Evolutionary conservation across 2,329 filamentous ascomycete genomes (phyloP), one percentile per base, ranked within the genome.

Genomic region (Thermoascus crustaceus): DNA sequence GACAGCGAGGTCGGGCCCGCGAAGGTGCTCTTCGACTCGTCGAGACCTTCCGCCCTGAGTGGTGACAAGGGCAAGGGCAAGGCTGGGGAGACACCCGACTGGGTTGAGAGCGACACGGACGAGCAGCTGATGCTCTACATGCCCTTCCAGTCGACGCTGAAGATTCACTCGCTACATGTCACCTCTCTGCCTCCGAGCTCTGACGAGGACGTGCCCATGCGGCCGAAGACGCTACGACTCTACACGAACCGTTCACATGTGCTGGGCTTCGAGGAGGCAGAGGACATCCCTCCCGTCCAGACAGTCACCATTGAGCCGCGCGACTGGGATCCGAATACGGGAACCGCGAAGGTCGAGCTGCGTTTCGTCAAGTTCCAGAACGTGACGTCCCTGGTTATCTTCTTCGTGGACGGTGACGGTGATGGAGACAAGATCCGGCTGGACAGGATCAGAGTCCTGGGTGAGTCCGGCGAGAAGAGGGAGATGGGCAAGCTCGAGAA

Each of bases 291-390:
- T 32, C 75, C 85, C 1, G 88, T 85, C 10, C 91, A 98, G 63
- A 73, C 72, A 34, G 77, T 95, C 40, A 80, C 80, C 50, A 71
- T 98, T 27, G 70, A 73, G 42, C 69, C 79, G 30, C 71, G 74
- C 34, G 85, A 94, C 54, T 98, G 91, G 89, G 84, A 87, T 59
- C 42, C 55, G 32, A 68, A 72, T 29, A 77, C 84, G 9, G 82
- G 79, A 34, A 89, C 85, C 6, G 82, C 78, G 9, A 83, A 72
- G 50, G 66, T 89, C 35, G 65, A 73, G 29, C 66, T 96, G 50
- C 83, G 88, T 9, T 95, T 89, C 54, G 91, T 98, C 64, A 95
- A 95, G 67, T 98, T 96, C 70, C 91, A 96, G 66, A 93, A 87
- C 55, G 83, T 95, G 35, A 82, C 78, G 40, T 91, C 80, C 42